Evolutionary conservation across 352 stramenopile genomes (phyloP).

Genomic region (Globisporangium emineosum): DNA sequence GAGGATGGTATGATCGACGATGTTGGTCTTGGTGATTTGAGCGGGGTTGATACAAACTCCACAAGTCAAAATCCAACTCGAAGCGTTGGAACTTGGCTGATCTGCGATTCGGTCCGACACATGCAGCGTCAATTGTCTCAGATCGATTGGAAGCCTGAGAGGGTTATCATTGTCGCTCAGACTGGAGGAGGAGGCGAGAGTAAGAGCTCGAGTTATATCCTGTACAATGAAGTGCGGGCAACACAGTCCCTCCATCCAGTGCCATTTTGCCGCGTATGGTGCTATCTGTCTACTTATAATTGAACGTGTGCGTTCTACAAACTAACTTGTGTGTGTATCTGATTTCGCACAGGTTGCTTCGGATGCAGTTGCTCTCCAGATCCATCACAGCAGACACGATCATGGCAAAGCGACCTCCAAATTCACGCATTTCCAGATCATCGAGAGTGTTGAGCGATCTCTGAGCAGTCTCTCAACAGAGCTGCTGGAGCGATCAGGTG

Average conservation of each 20-base stretch:
- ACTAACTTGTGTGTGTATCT: neutral
- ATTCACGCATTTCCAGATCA: slow-evolving; percentile 19
- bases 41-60: neutral
- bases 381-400: neutral
- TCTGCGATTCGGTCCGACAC: neutral
- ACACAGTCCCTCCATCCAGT: neutral
- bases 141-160: neutral
- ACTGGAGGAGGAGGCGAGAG: neutral
- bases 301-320: neutral
- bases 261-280: neutral
- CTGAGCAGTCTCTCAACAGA: neutral
- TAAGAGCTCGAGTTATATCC: neutral
- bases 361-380: neutral
- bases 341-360: slow-evolving; percentile 3
- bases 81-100: neutral
- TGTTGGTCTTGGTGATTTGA: neutral
- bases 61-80: neutral
- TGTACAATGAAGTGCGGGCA: neutral
- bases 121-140: neutral
- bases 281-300: neutral
- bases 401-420: neutral
- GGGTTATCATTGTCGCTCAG: neutral
- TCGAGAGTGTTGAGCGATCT: slow-evolving; percentile 18
- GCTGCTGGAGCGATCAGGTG: neutral
- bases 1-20: neutral